Conservation (phyloP, 768 basidiomycete genomes). For the Boletales sp. region DNA sequence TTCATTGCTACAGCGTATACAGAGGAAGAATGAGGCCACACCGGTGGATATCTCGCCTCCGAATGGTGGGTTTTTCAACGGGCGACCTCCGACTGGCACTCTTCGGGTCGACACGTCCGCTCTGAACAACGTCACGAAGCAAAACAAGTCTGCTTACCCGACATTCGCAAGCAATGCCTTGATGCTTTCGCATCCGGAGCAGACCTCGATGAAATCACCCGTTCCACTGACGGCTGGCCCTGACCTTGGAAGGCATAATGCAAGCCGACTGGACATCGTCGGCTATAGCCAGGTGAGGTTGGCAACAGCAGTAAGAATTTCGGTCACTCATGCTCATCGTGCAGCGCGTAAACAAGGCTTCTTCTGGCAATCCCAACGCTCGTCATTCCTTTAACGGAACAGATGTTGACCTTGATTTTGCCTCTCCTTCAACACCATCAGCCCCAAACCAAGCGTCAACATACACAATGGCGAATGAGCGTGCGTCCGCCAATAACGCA, state of each 20-base stretch:
- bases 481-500: slow-evolving; percentile 31
- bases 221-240: slow-evolving; percentile 83
- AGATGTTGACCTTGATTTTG: slow-evolving; percentile 59
- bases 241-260: slow-evolving; percentile 76
- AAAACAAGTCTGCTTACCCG: slow-evolving; percentile 87
- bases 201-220: slow-evolving; percentile 61
- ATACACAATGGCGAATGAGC: slow-evolving; percentile 37
- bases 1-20: slow-evolving; percentile 76
- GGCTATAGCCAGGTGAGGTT: slow-evolving; percentile 62
- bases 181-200: slow-evolving; percentile 56
- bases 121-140: slow-evolving; percentile 54
- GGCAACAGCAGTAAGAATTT: slow-evolving; percentile 3
- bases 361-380: slow-evolving; percentile 46
- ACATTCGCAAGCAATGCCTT: slow-evolving; percentile 45
- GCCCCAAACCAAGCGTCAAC: slow-evolving; percentile 43
- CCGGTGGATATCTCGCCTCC: slow-evolving; percentile 50
- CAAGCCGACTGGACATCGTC: slow-evolving; percentile 68
- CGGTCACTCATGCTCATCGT: slow-evolving; percentile 19
- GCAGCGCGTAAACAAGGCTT: slow-evolving; percentile 46
- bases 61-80: slow-evolving; percentile 45
- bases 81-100: slow-evolving; percentile 64
- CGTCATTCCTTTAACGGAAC: slow-evolving; percentile 78
- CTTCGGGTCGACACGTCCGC: slow-evolving; percentile 73
- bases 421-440: slow-evolving; percentile 51
- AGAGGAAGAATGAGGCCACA: slow-evolving; percentile 59